phyloP scores from a whole-genome alignment of 2,329 filamentous ascomycete species.

The Phaeosphaeriaceae sp. region DNA sequence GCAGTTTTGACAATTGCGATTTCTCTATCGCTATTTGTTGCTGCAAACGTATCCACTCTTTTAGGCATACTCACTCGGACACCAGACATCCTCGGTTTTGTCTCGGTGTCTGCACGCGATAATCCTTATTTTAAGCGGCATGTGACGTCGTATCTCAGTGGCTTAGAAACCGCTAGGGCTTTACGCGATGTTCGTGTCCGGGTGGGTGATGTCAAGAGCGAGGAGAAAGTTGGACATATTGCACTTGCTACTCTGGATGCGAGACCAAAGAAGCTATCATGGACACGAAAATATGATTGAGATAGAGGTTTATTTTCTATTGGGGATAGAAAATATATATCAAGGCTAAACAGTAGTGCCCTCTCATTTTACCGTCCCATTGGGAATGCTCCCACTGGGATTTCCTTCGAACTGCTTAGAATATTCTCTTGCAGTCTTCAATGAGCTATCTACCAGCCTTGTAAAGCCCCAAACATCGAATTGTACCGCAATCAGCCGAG shows the following conservation, averaged over 20 bases:
- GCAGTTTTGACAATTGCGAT: slow-evolving; percentile 5
- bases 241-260: slow-evolving; percentile 11
- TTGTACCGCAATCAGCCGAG: slow-evolving; percentile 27
- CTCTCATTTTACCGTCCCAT: too few relatives aligned
- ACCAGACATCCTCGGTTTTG: slow-evolving; percentile 13
- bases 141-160: background rate
- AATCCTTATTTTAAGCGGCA: slow-evolving; percentile 6
- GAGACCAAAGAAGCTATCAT: slow-evolving; percentile 2
- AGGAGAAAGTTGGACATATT: slow-evolving; percentile 9
- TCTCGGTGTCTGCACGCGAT: slow-evolving; percentile 8
- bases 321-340: too few relatives aligned
- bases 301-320: background rate
- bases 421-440: slow-evolving; percentile 23
- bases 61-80: slow-evolving; percentile 8
- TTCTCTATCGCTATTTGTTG: background rate
- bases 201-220: slow-evolving; percentile 9
- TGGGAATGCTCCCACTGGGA: slow-evolving; percentile 8
- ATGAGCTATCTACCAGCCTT: slow-evolving; percentile 18
- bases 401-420: slow-evolving; percentile 24
- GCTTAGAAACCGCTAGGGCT: slow-evolving; percentile 1
- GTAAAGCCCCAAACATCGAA: slow-evolving; percentile 35
- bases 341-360: too few relatives aligned
- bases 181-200: slow-evolving; percentile 3
- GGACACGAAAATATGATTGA: slow-evolving; percentile 13
- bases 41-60: slow-evolving; percentile 1